Base-by-base conservation (phyloP, 805 yeast species). In the Starmerella bombi region DNA sequence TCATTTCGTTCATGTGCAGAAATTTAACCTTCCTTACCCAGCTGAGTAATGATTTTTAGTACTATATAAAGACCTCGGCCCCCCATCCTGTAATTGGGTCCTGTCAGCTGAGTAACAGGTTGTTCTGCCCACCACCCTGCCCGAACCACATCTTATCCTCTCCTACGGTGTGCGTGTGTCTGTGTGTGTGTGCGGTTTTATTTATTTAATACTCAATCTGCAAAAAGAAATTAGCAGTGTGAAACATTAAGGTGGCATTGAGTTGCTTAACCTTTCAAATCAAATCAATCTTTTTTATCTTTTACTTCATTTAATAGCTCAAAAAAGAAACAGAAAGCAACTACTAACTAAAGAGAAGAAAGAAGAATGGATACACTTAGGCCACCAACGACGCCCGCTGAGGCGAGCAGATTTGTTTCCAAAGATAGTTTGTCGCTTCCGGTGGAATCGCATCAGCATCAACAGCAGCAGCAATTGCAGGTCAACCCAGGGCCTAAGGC, bases 341-440 rank as follows among this genome's bases (percentile, higher is more conserved):
- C 14, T 15, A 34, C 30, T 22, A 23, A 25, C 37, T 23, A 14
- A 27, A 29, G 21, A 29, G 31, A 32, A 25, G 10, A 25, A 14
- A 78, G n/a, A 20, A 35, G 22, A 10, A 78, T 79, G 85, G 84
- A 79, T 55, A 74, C 85, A 35, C 67, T 79, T 45, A 75, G 78
- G 48, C 69, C 77, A 46, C 88, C 88, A 45, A 76, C 80, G 17
- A 79, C 81, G 16, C 83, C 86, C 10, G 81, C 80, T 5, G 73
- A 75, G 54, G 88, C 88, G 9, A 74, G 72, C 54, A 77, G 75
- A 33, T 80, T 79, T 58, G 75, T 80, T 31, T 77, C 79, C 21
- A 72, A 75, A 32, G 71, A 74, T 29, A 75, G 83, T 18, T 64
- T 77, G 39, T 68, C 77, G 16, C 74, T 69, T 50, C 82, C 84